These are phyloP conservation scores for Castanea mollissima DNA, from an alignment of 306 rosid genomes.

Conservation along the genomic window DNA sequence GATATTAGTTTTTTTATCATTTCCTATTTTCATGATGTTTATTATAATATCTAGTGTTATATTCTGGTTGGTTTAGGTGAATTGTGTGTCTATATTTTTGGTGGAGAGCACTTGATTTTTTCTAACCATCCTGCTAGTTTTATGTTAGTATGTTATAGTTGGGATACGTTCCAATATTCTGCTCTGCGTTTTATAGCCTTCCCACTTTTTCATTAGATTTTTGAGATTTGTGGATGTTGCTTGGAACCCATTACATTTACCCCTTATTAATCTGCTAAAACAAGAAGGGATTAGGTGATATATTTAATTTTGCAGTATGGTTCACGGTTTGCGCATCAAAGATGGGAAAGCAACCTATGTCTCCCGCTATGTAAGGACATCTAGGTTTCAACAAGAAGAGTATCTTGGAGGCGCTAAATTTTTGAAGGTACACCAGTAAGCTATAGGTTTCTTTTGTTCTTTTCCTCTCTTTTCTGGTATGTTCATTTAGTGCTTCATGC, in stretches of 20 bases:
- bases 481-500: background rate
- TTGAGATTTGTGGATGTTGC: background rate
- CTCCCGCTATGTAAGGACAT: slow-evolving; percentile 80
- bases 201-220: background rate
- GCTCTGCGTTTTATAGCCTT: background rate
- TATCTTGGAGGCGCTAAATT: slow-evolving; percentile 78
- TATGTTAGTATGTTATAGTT: background rate
- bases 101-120: background rate
- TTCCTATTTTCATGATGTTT: background rate
- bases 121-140: background rate
- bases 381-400: slow-evolving; percentile 91
- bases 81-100: background rate
- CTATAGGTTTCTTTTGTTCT: background rate
- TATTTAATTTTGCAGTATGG: slow-evolving; percentile 62
- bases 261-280: slow-evolving; percentile 1
- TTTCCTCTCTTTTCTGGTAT: background rate
- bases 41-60: no score
- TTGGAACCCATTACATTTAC: background rate
- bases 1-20: background rate
- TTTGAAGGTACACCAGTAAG: slow-evolving; percentile 57
- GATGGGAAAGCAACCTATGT: slow-evolving; percentile 91
- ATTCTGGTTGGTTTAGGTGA: no score
- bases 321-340: slow-evolving; percentile 94
- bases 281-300: slow-evolving; percentile 11
- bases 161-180: slow-evolving; percentile 1